Percentiles rank a stretch among this genome's conserved stretches.
Conservation (phyloP, 179 eudicot genomes). For the Patellifolia procumbens region DNA sequence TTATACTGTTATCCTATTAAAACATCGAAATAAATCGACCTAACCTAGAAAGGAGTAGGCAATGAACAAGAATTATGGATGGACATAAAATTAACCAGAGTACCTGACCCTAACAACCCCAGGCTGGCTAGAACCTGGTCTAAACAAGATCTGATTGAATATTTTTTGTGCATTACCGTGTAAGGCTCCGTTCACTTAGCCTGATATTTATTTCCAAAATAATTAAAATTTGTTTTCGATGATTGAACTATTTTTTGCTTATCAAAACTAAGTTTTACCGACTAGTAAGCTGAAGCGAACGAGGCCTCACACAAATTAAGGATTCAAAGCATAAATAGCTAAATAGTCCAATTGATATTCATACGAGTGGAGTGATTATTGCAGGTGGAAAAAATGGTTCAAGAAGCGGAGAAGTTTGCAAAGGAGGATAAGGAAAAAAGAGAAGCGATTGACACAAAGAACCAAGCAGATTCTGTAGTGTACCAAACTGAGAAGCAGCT, state of each 20-base stretch:
- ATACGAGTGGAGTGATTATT: background rate
- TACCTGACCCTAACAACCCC: no score
- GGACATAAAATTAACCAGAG: no score
- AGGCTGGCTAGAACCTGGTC: background rate
- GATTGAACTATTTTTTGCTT: no score
- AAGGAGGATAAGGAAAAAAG: slow-evolving; percentile 58
- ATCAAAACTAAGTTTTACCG: no score
- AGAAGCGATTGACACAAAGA: slow-evolving; percentile 60
- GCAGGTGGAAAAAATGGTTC: slow-evolving; percentile 60
- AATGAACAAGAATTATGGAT: no score
- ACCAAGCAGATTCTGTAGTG: slow-evolving; percentile 49
- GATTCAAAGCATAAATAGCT: no score
- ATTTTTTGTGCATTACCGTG: background rate
- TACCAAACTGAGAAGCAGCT: slow-evolving; percentile 61
- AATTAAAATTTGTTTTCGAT: no score
- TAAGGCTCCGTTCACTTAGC: no score
- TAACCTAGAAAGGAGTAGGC: background rate
- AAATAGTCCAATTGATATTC: background rate
- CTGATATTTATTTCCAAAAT: no score
- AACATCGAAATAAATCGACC: background rate
- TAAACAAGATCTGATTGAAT: background rate
- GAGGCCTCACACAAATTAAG: background rate
- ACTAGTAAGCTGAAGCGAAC: no score
- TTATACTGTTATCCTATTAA: no score
- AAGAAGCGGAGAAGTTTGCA: slow-evolving; percentile 54